Evolutionary conservation across 2,329 filamentous ascomycete species (phyloP), one percentile per base, ranked within the genome.

Genomic region (Cryphonectria carpinicola): DNA sequence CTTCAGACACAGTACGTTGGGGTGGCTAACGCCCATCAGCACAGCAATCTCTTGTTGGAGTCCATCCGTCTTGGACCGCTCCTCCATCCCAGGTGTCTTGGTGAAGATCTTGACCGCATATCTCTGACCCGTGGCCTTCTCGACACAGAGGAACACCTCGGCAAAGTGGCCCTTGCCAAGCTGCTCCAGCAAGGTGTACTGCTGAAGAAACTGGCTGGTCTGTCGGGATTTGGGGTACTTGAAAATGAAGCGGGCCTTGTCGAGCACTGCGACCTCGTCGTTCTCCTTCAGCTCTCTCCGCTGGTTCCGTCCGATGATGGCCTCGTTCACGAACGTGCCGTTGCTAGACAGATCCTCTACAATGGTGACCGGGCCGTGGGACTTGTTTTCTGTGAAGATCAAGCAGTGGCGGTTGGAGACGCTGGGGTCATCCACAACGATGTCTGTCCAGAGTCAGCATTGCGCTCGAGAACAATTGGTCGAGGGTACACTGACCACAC

Each of bases 41-140:
- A 99, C 93, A 32, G 93, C 95, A 78, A 99, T 97, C 80, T 99
- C 97, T 80, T 98, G 95, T 79, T 98, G 94, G 62, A 98, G 82
- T 2, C 93, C 92, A 71, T 97, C 94, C 7, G 91, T 90, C 80
- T 95, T 95, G 25, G 93, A 92, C 74, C 89, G 89, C 74, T 98
- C 94, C 56, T 95, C 94, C 71, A 91, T 87, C n/a, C 92, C 93
- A 2, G 90, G 86, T 6, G 92, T 90, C 82, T 94, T 96, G 76
- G 94, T 94, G 78, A 99, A 98, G 71, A 96, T 91, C 84, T 99
- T 99, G 77, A 97, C 96, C 4, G 96, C 96, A 79, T 90, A 98
- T 69, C 92, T 89, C 75, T 90, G 87, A 10, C 96, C 97, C 0
- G 90, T 92, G 25, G 88, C 87, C 78, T 95, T 95, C 80, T 99